Evolutionary conservation across 2,329 filamentous ascomycete genomes (phyloP).

Genomic region (Nemania serpens): DNA sequence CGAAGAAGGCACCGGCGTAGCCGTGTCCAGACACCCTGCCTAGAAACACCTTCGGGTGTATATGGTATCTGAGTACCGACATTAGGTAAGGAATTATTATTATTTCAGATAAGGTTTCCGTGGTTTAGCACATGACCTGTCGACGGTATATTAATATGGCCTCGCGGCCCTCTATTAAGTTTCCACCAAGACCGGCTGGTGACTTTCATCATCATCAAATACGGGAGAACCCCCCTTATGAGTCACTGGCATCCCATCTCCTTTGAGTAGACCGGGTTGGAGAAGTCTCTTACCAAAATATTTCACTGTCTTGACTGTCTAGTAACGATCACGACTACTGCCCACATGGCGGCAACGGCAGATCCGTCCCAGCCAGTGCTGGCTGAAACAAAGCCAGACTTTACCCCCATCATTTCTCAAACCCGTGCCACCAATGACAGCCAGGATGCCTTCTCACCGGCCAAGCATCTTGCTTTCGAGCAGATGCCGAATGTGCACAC

Average conservation of each 20-base stretch:
- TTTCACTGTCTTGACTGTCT: not conserved
- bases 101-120: constrained; percentile 29
- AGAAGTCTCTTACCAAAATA: not conserved
- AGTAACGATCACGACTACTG: constrained; percentile 4
- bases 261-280: not conserved
- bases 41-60: constrained; percentile 16
- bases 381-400: constrained; percentile 25
- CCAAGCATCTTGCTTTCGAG: constrained; percentile 59
- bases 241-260: not conserved
- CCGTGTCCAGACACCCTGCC: constrained; percentile 15
- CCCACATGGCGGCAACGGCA: constrained; percentile 34
- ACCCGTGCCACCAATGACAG: constrained; percentile 14
- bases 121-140: not conserved
- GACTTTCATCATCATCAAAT: not conserved
- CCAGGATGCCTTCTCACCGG: constrained; percentile 53
- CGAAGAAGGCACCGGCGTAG: constrained; percentile 9
- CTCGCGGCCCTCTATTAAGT: not conserved
- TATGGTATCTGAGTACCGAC: not conserved
- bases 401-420: constrained; percentile 36
- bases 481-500: constrained; percentile 56
- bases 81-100: constrained; percentile 12
- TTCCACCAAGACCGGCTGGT: not conserved
- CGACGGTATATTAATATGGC: constrained; percentile 30
- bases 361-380: constrained; percentile 22
- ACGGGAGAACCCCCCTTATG: not conserved